Evolutionary conservation across 2,329 filamentous ascomycete genomes (phyloP).

Genomic region (Grosmannia huntii): DNA sequence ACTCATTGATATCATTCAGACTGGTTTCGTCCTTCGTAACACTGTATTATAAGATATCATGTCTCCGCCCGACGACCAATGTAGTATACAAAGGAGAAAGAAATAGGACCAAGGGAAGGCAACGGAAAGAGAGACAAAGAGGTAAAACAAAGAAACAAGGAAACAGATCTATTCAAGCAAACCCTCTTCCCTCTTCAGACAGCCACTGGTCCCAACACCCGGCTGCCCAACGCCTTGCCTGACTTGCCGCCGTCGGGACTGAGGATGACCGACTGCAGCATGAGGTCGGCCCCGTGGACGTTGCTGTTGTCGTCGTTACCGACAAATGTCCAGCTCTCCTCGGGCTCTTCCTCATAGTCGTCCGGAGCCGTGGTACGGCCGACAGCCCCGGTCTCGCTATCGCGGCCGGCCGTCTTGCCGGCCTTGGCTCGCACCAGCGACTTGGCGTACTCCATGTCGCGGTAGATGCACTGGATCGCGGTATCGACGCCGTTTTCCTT

Average conservation of each 20-base stretch:
- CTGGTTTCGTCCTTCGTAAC: no score
- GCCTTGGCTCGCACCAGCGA: constrained; percentile 60
- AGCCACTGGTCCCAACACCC: background rate
- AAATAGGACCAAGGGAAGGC: no score
- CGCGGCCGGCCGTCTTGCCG: constrained; percentile 26
- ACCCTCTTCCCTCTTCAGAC: background rate
- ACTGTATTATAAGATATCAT: background rate
- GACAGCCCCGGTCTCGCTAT: constrained; percentile 16
- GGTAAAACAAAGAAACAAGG: background rate
- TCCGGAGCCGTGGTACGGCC: constrained; percentile 36
- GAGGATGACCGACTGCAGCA: constrained; percentile 4
- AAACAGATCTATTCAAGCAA: background rate
- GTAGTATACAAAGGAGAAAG: no score
- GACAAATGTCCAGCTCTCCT: constrained; percentile 87
- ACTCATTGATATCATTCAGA: no score
- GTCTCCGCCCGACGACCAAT: no score
- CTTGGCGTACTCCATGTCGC: constrained; percentile 86
- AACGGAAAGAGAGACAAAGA: background rate
- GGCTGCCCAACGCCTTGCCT: background rate
- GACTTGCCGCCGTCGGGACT: background rate
- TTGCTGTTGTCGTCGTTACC: constrained; percentile 28
- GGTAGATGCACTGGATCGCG: constrained; percentile 86
- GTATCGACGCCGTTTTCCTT: constrained; percentile 83
- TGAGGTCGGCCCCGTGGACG: background rate
- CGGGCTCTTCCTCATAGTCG: constrained; percentile 49